These are phyloP conservation scores for Lasiosphaeriaceae sp. DNA, from an alignment of 495 filamentous ascomycete genomes.

Conservation along the genomic window DNA sequence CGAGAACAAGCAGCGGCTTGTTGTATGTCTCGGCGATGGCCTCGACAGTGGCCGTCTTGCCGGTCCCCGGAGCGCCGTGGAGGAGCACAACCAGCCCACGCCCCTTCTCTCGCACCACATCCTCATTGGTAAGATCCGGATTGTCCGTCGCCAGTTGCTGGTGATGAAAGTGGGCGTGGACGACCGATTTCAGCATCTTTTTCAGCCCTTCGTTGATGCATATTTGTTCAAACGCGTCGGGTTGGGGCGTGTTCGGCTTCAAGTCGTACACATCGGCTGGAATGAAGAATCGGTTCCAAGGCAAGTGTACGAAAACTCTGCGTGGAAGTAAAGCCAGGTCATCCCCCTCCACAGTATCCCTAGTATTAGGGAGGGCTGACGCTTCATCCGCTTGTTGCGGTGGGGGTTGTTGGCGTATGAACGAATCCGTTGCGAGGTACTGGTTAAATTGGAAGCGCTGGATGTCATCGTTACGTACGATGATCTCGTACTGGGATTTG, in stretches of 20 bases:
- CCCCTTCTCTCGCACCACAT: background rate
- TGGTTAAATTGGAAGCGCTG: no score
- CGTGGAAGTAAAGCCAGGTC: background rate
- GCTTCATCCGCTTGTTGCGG: no score
- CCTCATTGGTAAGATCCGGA: background rate
- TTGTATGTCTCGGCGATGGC: background rate
- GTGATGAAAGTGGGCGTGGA: background rate
- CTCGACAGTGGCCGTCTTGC: background rate
- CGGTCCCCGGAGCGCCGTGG: background rate
- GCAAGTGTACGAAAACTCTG: background rate
- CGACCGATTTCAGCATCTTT: background rate
- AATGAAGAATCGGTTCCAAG: background rate
- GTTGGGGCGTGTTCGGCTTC: background rate
- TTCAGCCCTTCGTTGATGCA: background rate
- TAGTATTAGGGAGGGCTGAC: no score
- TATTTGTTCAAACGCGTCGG: background rate
- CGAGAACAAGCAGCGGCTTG: background rate
- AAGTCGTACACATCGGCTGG: background rate
- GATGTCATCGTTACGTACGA: no score
- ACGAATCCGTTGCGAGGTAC: no score
- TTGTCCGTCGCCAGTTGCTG: background rate
- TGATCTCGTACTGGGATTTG: no score
- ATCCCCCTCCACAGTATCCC: no score
- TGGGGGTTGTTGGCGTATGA: no score
- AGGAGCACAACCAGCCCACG: background rate